These are phyloP conservation scores for Balakata baccata DNA, from an alignment of 345 rosid genomes.

Conservation along the genomic window DNA sequence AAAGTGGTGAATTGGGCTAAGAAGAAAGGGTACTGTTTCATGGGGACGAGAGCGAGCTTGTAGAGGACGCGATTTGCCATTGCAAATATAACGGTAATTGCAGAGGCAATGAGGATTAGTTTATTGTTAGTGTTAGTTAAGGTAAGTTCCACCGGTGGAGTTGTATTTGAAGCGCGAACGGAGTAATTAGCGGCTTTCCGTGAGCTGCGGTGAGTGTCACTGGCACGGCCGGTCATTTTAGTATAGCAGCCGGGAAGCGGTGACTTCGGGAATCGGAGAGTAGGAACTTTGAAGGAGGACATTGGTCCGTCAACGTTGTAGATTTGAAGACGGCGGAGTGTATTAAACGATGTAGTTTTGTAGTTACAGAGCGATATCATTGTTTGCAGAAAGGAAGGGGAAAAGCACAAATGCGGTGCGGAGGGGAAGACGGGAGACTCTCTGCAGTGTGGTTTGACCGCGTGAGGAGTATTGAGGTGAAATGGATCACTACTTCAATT, in stretches of 20 bases:
- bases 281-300: slow-evolving; percentile 4
- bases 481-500: too few species aligned
- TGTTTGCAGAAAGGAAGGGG: not conserved
- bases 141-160: not conserved
- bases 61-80: slow-evolving; percentile 85
- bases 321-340: not conserved
- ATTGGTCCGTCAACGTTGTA: slow-evolving; percentile 9
- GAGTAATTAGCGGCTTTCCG: slow-evolving; percentile 22
- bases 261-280: slow-evolving; percentile 1
- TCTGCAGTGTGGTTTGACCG: too few species aligned
- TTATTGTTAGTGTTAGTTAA: slow-evolving; percentile 22
- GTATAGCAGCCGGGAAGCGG: not conserved
- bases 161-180: slow-evolving; percentile 33
- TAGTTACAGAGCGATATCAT: slow-evolving; percentile 11
- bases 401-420: not conserved
- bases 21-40: slow-evolving; percentile 83
- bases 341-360: slow-evolving; percentile 16
- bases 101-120: slow-evolving; percentile 42
- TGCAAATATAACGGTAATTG: slow-evolving; percentile 46
- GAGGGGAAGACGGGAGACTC: too few species aligned
- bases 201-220: not conserved
- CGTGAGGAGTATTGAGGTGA: too few species aligned
- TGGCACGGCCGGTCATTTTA: slow-evolving; percentile 17
- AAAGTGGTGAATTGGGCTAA: slow-evolving; percentile 79
- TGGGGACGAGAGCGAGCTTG: slow-evolving; percentile 92